These are phyloP conservation scores for Neurospora sp. DNA, from an alignment of 495 filamentous ascomycete genomes.

Conservation along the genomic window DNA sequence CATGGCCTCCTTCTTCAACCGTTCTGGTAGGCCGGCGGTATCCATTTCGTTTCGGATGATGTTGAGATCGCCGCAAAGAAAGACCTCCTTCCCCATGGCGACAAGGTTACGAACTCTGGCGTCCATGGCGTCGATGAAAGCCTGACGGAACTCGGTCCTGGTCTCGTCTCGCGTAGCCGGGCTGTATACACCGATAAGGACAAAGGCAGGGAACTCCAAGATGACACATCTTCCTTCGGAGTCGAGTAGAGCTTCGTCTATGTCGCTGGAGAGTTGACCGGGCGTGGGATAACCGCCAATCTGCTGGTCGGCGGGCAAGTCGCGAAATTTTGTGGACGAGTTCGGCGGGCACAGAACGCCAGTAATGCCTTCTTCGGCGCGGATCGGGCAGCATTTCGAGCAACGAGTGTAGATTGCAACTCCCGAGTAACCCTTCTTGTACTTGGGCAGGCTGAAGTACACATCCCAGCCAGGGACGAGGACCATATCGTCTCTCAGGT, in stretches of 20 bases:
- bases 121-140: conserved; percentile 72
- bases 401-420: conserved; percentile 94
- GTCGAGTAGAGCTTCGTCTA: conserved; percentile 67
- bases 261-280: conserved; percentile 49
- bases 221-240: conserved; percentile 87
- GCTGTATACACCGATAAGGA: conserved; percentile 82
- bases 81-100: conserved; percentile 67
- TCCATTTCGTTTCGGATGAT: conserved; percentile 69
- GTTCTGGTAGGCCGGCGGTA: conserved; percentile 57
- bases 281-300: conserved; percentile 85
- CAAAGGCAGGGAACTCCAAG: conserved; percentile 93
- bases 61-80: conserved; percentile 86
- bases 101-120: conserved; percentile 73
- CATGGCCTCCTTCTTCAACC: conserved; percentile 53
- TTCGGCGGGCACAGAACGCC: conserved; percentile 71
- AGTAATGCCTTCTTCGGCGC: conserved; percentile 87
- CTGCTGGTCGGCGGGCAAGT: conserved; percentile 64
- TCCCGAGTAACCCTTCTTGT: conserved; percentile 97
- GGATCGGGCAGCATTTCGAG: conserved; percentile 75
- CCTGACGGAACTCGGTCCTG: conserved; percentile 73
- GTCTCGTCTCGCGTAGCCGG: conserved; percentile 80
- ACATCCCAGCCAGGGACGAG: conserved; percentile 93
- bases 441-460: conserved; percentile 81
- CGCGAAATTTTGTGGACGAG: conserved; percentile 61
- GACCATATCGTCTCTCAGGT: conserved; percentile 92